Evolutionary conservation across 2,329 filamentous ascomycete species (phyloP).

Genomic region (Diplodia corticola): DNA sequence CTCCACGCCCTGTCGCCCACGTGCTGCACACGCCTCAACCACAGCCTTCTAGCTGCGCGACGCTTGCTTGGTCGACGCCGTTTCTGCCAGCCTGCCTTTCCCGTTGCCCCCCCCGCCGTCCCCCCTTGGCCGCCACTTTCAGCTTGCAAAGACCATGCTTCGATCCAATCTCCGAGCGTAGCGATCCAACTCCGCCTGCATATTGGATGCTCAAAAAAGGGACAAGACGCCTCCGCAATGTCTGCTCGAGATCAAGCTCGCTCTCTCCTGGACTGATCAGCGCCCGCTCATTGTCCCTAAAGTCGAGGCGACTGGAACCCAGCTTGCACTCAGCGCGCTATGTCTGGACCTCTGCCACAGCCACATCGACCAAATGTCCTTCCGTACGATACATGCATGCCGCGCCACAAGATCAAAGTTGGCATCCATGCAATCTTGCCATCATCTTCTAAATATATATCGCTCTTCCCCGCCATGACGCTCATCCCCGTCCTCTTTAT

Average conservation of each 20-base stretch:
- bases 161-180: conserved; percentile 16
- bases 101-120: background rate
- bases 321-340: background rate
- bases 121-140: background rate
- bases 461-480: background rate
- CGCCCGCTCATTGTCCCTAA: background rate
- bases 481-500: background rate
- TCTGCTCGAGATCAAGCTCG: background rate
- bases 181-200: conserved; percentile 12
- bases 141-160: background rate
- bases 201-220: conserved; percentile 2
- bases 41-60: background rate
- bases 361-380: too few species aligned
- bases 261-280: background rate
- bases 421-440: too few species aligned
- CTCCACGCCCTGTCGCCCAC: background rate
- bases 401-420: too few species aligned
- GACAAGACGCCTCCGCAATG: background rate
- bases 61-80: background rate
- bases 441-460: background rate
- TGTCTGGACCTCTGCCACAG: background rate
- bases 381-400: background rate
- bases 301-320: too few species aligned
- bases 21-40: background rate
- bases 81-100: background rate